Base-by-base conservation (phyloP, 495 filamentous ascomycete species). In the Podospora australis region DNA sequence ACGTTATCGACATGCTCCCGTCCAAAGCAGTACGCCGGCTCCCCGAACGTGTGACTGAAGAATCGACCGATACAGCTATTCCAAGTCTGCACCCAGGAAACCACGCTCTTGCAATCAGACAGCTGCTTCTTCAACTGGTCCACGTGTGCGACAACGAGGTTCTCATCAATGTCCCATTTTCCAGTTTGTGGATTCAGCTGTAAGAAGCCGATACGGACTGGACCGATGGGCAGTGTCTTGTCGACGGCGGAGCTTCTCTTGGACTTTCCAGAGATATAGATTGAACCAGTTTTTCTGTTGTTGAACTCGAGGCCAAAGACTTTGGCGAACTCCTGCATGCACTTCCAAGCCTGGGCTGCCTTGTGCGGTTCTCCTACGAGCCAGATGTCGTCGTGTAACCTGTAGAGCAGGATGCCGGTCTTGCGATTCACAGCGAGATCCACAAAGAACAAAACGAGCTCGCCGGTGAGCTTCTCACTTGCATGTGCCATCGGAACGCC, bases 311-410 rank as follows among this genome's bases (percentile, higher is more conserved):
- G 65, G 0, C 82, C 81, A 61, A 81, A 76, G 1, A 76, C 60
- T 13, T 70, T 59, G 23, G 74, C 65, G 48, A 80, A 86, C 11
- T 66, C 48, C 22, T 70, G 66, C 73, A 85, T 80, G 13, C 69
- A 65, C 6, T 56, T 46, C 83, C 83, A 87, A 4, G 80, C 83
- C 39, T 68, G 66, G 22, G 67, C 71, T 44, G 77, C 79, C n/a
- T 62, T 68, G 6, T 67, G 49, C 19, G 78, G 73, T 17, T 78
- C 62, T n/a, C 78, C 75, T 67, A 80, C 81, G 46, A 86, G 74
- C 81, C 82, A 86, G 44, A 87, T 73, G 56, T 87, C 83, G 55
- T 86, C 82, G 50, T 84, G 78, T 16, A 85, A 61, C 0, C 83
- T 79, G 49, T 85, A 84, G 2, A 86, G 65, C 24, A 78, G 69